These are phyloP conservation scores for Phyllosticta citrichinensis DNA, from an alignment of 2,329 filamentous ascomycete genomes.

Conservation along the genomic window DNA sequence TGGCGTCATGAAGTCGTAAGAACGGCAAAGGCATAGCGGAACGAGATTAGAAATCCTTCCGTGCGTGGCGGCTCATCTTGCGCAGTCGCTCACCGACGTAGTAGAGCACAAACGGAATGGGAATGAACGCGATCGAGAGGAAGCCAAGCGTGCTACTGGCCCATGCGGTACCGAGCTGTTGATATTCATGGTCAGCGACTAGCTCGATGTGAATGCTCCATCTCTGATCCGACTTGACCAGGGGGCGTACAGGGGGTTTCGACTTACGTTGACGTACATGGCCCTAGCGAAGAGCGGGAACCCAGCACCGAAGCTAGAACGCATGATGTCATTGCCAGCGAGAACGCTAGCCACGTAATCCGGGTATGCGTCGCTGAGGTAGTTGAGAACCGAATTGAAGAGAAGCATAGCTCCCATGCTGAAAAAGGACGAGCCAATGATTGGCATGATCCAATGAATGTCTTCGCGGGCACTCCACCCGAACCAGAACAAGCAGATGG, in stretches of 20 bases:
- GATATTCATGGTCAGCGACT: slow-evolving; percentile 13
- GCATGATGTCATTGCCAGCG: slow-evolving; percentile 37
- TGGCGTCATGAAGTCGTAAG: not conserved
- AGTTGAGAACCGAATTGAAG: slow-evolving; percentile 39
- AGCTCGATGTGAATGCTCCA: not conserved
- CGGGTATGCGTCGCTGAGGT: slow-evolving; percentile 34
- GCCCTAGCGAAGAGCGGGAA: slow-evolving; percentile 31
- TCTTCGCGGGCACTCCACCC: slow-evolving; percentile 25
- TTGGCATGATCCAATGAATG: slow-evolving; percentile 33
- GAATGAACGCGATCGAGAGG: slow-evolving; percentile 34
- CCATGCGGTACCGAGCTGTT: slow-evolving; percentile 31
- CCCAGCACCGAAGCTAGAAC: slow-evolving; percentile 31
- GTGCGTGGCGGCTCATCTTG: slow-evolving; percentile 30
- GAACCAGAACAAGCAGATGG: slow-evolving; percentile 35
- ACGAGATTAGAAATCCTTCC: slow-evolving; percentile 28
- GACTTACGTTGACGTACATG: slow-evolving; percentile 25
- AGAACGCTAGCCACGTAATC: slow-evolving; percentile 33
- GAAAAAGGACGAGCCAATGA: slow-evolving; percentile 31
- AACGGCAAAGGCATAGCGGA: not conserved
- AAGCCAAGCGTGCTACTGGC: slow-evolving; percentile 32
- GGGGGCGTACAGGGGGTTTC: not conserved
- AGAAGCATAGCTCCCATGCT: slow-evolving; percentile 29
- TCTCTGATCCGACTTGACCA: not conserved
- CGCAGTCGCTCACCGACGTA: slow-evolving; percentile 30
- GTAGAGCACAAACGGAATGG: slow-evolving; percentile 37